Conservation (phyloP, 176 grass and related monocot species). For the Urochloa ruziziensis region DNA sequence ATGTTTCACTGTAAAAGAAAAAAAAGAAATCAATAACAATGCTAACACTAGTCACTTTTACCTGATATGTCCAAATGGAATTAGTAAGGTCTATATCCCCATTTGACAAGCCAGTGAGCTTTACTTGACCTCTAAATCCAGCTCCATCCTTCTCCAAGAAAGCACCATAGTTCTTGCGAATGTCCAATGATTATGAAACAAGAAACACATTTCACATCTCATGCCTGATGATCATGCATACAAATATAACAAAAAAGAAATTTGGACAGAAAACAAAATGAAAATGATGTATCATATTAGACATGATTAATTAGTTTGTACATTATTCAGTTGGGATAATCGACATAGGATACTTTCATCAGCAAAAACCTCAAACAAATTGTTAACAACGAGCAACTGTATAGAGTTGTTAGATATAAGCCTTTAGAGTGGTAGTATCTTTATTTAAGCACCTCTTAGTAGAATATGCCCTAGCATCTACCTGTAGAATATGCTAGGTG, state of each 20-base stretch:
- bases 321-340: not conserved
- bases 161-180: slow-evolving; percentile 85
- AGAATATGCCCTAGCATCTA: no score
- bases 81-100: slow-evolving; percentile 76
- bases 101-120: slow-evolving; percentile 78
- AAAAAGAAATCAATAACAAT: not conserved
- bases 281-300: no score
- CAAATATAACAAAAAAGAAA: slow-evolving; percentile 18
- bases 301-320: no score
- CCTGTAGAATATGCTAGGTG: no score
- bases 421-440: no score
- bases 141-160: slow-evolving; percentile 99
- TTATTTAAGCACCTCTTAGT: no score
- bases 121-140: slow-evolving; percentile 90
- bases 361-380: not conserved
- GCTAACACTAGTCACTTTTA: slow-evolving; percentile 6
- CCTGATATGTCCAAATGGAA: slow-evolving; percentile 90
- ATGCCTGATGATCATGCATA: slow-evolving; percentile 7
- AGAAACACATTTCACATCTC: slow-evolving; percentile 20
- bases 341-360: not conserved
- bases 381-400: not conserved
- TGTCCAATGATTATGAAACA: slow-evolving; percentile 22
- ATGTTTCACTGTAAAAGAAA: no score
- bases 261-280: not conserved
- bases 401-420: no score